phyloP scores from a whole-genome alignment of 805 yeast species.

The Candida arabinofermentans region DNA sequence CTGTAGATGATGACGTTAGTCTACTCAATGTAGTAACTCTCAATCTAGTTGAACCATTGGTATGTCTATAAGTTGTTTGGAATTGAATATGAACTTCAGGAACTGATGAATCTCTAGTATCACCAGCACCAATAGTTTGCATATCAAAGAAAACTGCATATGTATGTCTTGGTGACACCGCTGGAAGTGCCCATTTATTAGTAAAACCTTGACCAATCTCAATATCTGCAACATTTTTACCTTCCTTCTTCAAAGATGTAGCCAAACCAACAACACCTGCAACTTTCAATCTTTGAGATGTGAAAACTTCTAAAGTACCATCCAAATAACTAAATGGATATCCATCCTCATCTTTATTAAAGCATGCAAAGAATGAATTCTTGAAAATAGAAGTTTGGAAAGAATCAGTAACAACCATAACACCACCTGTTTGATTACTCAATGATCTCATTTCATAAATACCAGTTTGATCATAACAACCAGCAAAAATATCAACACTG shows the following conservation, averaged over 20 bases:
- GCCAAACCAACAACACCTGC: slow-evolving; percentile 95
- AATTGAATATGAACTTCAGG: slow-evolving; percentile 55
- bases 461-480: slow-evolving; percentile 95
- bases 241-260: slow-evolving; percentile 62
- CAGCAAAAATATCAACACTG: slow-evolving; percentile 86
- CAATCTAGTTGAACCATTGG: slow-evolving; percentile 85
- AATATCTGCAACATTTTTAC: slow-evolving; percentile 79
- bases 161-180: slow-evolving; percentile 82
- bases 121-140: slow-evolving; percentile 44
- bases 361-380: slow-evolving; percentile 84
- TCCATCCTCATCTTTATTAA: slow-evolving; percentile 83
- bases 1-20: slow-evolving; percentile 47
- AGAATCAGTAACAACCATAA: slow-evolving; percentile 81
- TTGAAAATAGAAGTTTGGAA: slow-evolving; percentile 93
- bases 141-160: slow-evolving; percentile 90
- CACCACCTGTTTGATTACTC: slow-evolving; percentile 87
- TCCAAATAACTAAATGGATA: slow-evolving; percentile 86
- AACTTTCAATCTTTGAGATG: slow-evolving; percentile 81
- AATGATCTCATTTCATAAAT: slow-evolving; percentile 88
- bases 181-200: slow-evolving; percentile 79
- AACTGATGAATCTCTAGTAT: slow-evolving; percentile 35
- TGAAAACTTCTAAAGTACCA: slow-evolving; percentile 82
- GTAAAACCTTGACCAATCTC: slow-evolving; percentile 95
- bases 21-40: slow-evolving; percentile 84
- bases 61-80: slow-evolving; percentile 89